Base-by-base conservation (phyloP, 129 eudicot genomes). In the Centella asiatica region DNA sequence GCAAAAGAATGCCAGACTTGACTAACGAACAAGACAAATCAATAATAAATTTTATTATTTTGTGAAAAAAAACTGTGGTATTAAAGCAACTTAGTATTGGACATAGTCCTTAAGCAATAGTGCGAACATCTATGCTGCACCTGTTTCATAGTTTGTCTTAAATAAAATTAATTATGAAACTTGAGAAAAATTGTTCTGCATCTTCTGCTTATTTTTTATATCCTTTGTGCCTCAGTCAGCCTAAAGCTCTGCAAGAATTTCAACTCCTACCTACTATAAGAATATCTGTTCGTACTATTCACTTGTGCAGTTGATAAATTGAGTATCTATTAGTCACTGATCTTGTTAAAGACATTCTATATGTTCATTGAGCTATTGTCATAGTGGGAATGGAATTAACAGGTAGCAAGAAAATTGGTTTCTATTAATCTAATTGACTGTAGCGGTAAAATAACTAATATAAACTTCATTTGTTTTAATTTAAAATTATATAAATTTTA, bases 1-100 rank as follows among this genome's bases (percentile, higher is more conserved):
- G n/a, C n/a, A n/a, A 62, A 62, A 64, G 62, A 66, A 57, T n/a
- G 72, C 78, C 74, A 66, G 51, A 78, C 67, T 73, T 78, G 79
- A 78, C 77, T 65, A 22, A 77, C 22, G 31, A 70, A 65, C 63
- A 34, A 32, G 63, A 57, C 20, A 45, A 10, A 57, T 6, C 33
- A 27, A 6, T 32, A 22, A 9, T 37, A 2, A 29, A n/a, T 4
- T 17, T 17, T 56, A 29, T n/a, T 32, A 29, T 57, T 33, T 7
- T 31, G 1, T 19, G n/a, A n/a, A n/a, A 56, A 31, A 9, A 8
- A 57, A 0, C 6, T 37, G 8, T 54, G 60, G 28, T 26, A 1
- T 5, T 0, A 18, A 56, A 31, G 12, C 3, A 1, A 56, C 14
- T 31, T 31, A 6, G 31, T 2, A 29, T n/a, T 4, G 20, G 6